Evolutionary conservation across 106 monocot genomes (phyloP).

Genomic region (Dioscorea alata): DNA sequence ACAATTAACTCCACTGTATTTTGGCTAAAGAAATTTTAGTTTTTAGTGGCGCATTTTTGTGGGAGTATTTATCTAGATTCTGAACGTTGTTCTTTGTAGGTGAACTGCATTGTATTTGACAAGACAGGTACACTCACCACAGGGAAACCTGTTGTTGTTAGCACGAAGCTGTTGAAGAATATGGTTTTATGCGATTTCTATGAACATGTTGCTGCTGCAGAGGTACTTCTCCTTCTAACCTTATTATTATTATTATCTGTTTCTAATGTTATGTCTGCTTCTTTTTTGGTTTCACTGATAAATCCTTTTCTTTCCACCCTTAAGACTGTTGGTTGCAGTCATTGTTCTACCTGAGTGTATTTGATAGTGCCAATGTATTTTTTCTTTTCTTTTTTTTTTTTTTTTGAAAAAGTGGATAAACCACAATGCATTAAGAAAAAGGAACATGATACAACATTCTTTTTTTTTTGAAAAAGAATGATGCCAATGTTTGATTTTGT

Average conservation of each 20-base stretch:
- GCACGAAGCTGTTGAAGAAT: constrained; percentile 65
- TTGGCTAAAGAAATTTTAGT: background rate
- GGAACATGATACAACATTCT: no score
- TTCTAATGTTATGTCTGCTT: no score
- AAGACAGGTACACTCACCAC: constrained; percentile 89
- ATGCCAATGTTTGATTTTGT: no score
- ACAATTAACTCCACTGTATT: background rate
- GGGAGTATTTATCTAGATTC: background rate
- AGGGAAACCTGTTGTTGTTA: constrained; percentile 77
- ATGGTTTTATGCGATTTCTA: constrained; percentile 66
- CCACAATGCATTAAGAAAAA: no score
- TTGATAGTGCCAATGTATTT: no score
- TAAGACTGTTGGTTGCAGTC: no score
- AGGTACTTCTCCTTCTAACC: constrained; percentile 29
- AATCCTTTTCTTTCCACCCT: no score
- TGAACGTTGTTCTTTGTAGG: constrained; percentile 27
- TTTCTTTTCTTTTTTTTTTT: no score
- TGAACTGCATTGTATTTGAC: constrained; percentile 87
- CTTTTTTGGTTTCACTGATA: no score
- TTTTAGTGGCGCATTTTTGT: background rate
- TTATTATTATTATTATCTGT: background rate
- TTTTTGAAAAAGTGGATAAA: no score
- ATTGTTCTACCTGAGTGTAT: no score
- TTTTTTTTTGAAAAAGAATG: no score
- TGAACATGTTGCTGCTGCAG: constrained; percentile 68